phyloP scores from a whole-genome alignment of 495 filamentous ascomycete species.

The Aspergillus nidulans region DNA sequence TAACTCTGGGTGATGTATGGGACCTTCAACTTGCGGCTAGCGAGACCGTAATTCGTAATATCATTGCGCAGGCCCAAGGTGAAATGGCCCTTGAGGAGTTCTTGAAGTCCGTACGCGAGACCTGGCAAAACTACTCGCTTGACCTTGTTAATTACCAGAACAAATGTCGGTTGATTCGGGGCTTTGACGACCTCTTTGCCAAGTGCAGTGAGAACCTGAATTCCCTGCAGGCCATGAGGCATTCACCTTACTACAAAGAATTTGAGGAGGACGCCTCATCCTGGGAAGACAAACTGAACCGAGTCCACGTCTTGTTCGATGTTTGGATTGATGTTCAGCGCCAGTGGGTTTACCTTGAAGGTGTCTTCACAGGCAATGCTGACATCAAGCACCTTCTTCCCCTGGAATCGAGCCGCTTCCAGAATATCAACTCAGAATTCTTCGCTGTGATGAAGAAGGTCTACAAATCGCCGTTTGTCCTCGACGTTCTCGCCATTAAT shows the following conservation, averaged over 20 bases:
- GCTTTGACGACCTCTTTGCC: slow-evolving; percentile 96
- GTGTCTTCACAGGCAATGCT: slow-evolving; percentile 95
- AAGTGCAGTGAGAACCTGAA: slow-evolving; percentile 98
- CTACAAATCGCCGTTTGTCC: slow-evolving; percentile 85
- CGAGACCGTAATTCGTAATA: slow-evolving; percentile 81
- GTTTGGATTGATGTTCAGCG: slow-evolving; percentile 99
- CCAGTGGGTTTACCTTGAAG: slow-evolving; percentile 98
- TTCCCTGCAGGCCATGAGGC: slow-evolving; percentile 96
- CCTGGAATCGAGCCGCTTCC: slow-evolving; percentile 91
- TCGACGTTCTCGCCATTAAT: slow-evolving; percentile 92
- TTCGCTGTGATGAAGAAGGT: slow-evolving; percentile 98
- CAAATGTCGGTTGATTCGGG: slow-evolving; percentile 93
- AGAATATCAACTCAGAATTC: slow-evolving; percentile 99
- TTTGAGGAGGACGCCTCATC: slow-evolving; percentile 94
- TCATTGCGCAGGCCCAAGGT: slow-evolving; percentile 92
- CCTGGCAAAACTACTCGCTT: slow-evolving; percentile 89
- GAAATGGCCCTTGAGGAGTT: slow-evolving; percentile 99
- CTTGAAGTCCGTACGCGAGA: slow-evolving; percentile 92
- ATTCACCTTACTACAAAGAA: slow-evolving; percentile 98
- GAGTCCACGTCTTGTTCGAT: slow-evolving; percentile 95
- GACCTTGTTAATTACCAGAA: slow-evolving; percentile 97
- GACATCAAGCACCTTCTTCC: slow-evolving; percentile 98
- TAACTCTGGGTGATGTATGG: slow-evolving; percentile 97
- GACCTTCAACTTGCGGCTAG: slow-evolving; percentile 84
- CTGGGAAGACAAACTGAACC: slow-evolving; percentile 98